phyloP scores from a whole-genome alignment of 73 alveolate genomes.

The Blepharisma japonicum region DNA sequence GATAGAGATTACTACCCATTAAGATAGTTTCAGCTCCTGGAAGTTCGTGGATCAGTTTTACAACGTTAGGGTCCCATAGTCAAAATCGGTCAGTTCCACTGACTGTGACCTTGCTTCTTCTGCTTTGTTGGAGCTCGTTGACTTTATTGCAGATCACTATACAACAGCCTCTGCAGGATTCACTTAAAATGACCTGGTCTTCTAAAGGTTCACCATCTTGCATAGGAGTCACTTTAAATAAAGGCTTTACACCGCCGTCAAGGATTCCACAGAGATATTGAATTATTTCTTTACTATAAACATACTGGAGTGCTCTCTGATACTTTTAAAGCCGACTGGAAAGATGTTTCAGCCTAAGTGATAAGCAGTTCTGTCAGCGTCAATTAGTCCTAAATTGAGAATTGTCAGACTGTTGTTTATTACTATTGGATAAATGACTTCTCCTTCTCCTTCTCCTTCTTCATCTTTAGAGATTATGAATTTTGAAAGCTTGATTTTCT shows the following conservation, averaged over 20 bases:
- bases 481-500: slow-evolving; percentile 48
- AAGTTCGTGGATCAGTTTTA: slow-evolving; percentile 52
- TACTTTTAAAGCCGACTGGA: slow-evolving; percentile 92
- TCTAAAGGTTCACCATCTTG: slow-evolving; percentile 64
- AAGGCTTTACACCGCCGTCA: slow-evolving; percentile 90
- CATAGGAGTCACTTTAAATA: slow-evolving; percentile 78
- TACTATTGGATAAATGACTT: slow-evolving; percentile 82
- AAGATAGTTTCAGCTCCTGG: no score
- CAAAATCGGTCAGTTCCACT: slow-evolving; percentile 97
- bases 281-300: slow-evolving; percentile 76
- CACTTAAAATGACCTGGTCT: slow-evolving; percentile 86
- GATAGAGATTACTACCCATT: no score
- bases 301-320: slow-evolving; percentile 87
- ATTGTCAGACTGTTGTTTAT: slow-evolving; percentile 79
- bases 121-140: slow-evolving; percentile 78
- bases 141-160: slow-evolving; percentile 79
- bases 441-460: no score
- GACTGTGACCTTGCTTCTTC: slow-evolving; percentile 83
- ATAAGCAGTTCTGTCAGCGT: slow-evolving; percentile 67
- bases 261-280: slow-evolving; percentile 89
- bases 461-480: slow-evolving; percentile 58
- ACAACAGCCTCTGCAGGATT: slow-evolving; percentile 96
- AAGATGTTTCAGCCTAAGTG: slow-evolving; percentile 90
- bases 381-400: slow-evolving; percentile 82
- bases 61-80: slow-evolving; percentile 82